phyloP scores from a whole-genome alignment of 2,329 filamentous ascomycete species.

The Xenoacremonium recifei region DNA sequence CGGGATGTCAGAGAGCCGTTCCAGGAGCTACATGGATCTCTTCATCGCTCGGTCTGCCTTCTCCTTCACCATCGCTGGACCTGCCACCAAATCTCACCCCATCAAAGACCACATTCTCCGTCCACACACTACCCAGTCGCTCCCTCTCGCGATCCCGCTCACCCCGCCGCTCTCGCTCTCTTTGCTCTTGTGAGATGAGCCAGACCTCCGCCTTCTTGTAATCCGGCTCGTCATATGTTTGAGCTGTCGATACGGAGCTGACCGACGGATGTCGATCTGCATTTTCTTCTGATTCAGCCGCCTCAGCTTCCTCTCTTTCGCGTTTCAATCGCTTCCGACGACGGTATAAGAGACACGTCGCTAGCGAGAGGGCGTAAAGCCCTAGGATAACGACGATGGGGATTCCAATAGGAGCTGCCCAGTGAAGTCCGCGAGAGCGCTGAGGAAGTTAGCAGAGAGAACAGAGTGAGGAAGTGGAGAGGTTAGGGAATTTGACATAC shows the following conservation, averaged over 20 bases:
- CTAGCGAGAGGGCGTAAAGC: conserved; percentile 27
- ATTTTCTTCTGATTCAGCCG: conserved; percentile 10
- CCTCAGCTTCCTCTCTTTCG: conserved; percentile 13
- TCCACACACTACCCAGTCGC: background rate
- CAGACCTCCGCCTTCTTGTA: conserved; percentile 13
- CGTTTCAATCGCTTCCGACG: conserved; percentile 23
- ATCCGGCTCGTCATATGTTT: conserved; percentile 17
- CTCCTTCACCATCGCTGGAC: background rate
- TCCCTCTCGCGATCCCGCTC: background rate
- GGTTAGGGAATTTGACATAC: conserved; percentile 11
- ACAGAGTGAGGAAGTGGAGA: background rate
- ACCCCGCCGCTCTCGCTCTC: background rate
- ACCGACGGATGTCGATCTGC: conserved; percentile 19
- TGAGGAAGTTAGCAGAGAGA: conserved; percentile 6
- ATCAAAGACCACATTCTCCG: conserved; percentile 5
- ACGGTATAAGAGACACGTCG: conserved; percentile 26
- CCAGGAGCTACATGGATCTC: conserved; percentile 9
- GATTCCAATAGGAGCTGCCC: conserved; percentile 29
- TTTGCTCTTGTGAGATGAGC: conserved; percentile 3
- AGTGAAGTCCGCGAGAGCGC: conserved; percentile 20
- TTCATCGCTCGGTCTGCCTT: conserved; percentile 1
- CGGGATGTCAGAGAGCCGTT: conserved; percentile 8
- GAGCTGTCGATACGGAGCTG: conserved; percentile 19
- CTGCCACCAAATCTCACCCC: conserved; percentile 4
- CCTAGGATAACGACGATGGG: conserved; percentile 28